A percentile compares a stretch with the other conserved stretches of the same genome.
phyloP scores from a whole-genome alignment of 768 basidiomycete species.

The Pleurotus citrinopileatus region DNA sequence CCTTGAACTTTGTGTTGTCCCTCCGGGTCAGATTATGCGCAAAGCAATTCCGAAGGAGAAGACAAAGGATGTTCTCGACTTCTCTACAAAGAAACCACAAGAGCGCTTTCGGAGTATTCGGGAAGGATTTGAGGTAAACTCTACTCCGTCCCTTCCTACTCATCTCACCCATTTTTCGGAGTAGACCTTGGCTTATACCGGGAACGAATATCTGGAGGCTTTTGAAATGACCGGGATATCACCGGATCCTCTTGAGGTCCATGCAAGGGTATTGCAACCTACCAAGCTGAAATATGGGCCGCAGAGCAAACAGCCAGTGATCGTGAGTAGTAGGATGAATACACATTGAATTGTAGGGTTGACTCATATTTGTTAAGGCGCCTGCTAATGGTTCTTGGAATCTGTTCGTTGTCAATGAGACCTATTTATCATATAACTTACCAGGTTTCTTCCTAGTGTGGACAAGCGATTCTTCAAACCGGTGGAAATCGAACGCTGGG shows the following conservation, averaged over 20 bases:
- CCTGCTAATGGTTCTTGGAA: conserved; percentile 78
- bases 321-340: conserved; percentile 43
- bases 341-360: too few species aligned
- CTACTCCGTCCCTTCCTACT: background rate
- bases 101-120: conserved; percentile 56
- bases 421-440: background rate
- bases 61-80: conserved; percentile 58
- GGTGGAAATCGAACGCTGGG: conserved; percentile 52
- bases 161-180: background rate
- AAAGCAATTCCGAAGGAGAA: conserved; percentile 70
- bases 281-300: conserved; percentile 67
- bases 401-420: conserved; percentile 41
- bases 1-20: conserved; percentile 62
- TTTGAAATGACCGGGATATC: conserved; percentile 13
- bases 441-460: conserved; percentile 40
- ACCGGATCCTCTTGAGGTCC: conserved; percentile 49
- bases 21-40: conserved; percentile 65
- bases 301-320: conserved; percentile 50
- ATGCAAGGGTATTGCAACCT: conserved; percentile 62
- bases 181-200: background rate
- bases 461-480: conserved; percentile 69
- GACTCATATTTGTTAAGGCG: too few species aligned
- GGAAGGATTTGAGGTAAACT: conserved; percentile 48
- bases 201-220: conserved; percentile 1
- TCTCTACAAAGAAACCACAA: conserved; percentile 61